Evolutionary conservation across 2,329 filamentous ascomycete genomes (phyloP), one percentile per base, ranked within the genome.

Genomic region (Kalmusia sp.): DNA sequence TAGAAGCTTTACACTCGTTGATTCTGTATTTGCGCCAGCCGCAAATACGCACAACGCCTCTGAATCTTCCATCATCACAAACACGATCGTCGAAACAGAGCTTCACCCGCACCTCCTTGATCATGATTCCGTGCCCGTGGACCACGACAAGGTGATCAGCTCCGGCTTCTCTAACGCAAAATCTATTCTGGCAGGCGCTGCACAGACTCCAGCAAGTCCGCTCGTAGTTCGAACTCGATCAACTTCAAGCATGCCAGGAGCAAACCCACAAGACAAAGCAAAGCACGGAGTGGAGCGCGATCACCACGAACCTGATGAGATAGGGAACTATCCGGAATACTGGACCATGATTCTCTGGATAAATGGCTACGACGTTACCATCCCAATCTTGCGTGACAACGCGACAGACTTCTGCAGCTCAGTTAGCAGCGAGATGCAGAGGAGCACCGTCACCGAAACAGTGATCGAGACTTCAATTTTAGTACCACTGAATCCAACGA

Each of bases 331-430:
- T 12, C 39, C 30, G 5, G 19, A 21, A 21, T 54, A 49, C 27
- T 47, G 17, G 7, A 43, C 37, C 6, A 24, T 54, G 34, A 27
- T 33, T 14, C 27, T 54, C 22, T 35, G 28, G 17, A 24, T 50
- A 19, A 54, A 54, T 24, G 47, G 52, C 6, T 50, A 50, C 28
- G 52, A 54, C 8, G 52, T 45, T 24, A 50, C 41, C 6, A 14
- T 54, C 6, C 52, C 52, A 3, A 35, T 54, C 19, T 17, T 54
- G 9, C 28, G 19, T 11, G 28, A 44, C 9, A 39, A 54, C 22
- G 52, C 46, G 9, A 50, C 25, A n/a, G 15, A 25, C 3, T 54
- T 54, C 28, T 54, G 52, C 33, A 38, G 37, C 15, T 39, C 40
- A 11, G 34, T 54, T n/a, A 15, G 14, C 12, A 41, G 21, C 15